phyloP scores from a whole-genome alignment of 441 rosid species.

The Aleurites moluccanus region DNA sequence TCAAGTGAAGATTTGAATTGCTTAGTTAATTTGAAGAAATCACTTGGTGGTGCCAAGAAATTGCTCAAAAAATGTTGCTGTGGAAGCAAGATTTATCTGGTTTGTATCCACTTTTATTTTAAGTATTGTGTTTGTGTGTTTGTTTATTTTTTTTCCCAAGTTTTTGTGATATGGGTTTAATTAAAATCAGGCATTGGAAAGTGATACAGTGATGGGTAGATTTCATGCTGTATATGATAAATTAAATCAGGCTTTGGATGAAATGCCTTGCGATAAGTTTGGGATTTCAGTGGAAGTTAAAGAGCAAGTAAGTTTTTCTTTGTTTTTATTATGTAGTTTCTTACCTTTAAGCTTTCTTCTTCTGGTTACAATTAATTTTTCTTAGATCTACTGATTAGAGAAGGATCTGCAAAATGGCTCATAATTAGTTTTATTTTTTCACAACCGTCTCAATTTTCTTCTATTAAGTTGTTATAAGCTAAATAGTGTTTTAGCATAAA shows the following conservation, averaged over 20 bases:
- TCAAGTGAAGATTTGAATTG: slow-evolving; percentile 23
- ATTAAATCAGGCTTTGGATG: slow-evolving; percentile 48
- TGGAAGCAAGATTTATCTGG: slow-evolving; percentile 87
- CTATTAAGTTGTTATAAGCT: background rate
- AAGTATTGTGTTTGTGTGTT: background rate
- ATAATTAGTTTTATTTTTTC: background rate
- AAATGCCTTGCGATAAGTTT: slow-evolving; percentile 49
- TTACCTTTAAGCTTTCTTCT: background rate
- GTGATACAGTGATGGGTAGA: slow-evolving; percentile 47
- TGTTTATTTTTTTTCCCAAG: background rate
- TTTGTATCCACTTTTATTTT: slow-evolving; percentile 18
- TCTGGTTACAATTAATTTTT: background rate
- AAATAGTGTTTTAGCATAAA: too few relatives aligned
- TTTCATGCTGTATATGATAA: slow-evolving; percentile 59
- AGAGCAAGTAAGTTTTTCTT: slow-evolving; percentile 50
- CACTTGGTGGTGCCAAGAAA: slow-evolving; percentile 47
- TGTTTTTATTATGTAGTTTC: background rate
- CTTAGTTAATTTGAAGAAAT: slow-evolving; percentile 39
- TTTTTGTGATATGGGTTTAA: background rate
- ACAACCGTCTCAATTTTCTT: background rate
- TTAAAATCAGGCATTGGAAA: slow-evolving; percentile 56
- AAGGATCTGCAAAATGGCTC: background rate
- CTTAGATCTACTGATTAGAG: slow-evolving; percentile 17
- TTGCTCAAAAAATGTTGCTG: slow-evolving; percentile 56
- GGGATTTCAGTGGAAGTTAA: slow-evolving; percentile 55